A percentile compares a stretch with the other conserved stretches of the same genome.
These are phyloP conservation scores for Nicotiana tabacum DNA, from an alignment of 257 asterid genomes.

Conservation along the genomic window DNA sequence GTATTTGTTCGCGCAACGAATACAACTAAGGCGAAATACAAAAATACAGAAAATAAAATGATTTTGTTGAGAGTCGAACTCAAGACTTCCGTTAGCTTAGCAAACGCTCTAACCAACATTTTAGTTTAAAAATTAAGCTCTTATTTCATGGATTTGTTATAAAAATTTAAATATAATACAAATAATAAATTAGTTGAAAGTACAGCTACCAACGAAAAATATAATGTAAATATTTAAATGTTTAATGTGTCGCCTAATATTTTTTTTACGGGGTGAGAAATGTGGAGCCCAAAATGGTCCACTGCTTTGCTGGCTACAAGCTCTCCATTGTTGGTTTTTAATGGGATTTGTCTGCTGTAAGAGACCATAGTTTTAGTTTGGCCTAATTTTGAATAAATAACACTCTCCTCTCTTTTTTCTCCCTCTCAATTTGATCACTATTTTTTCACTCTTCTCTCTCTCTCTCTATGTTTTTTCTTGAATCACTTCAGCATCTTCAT, in stretches of 20 bases:
- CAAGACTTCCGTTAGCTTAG: conserved; percentile 56
- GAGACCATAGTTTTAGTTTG: conserved; percentile 44
- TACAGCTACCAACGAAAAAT: too few species aligned
- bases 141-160: too few species aligned
- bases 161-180: too few species aligned
- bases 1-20: too few species aligned
- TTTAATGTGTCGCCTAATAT: too few species aligned
- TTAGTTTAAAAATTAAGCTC: too few species aligned
- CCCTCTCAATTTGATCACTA: conserved; percentile 2
- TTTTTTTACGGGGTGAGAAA: too few species aligned
- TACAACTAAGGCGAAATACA: too few species aligned
- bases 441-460: background rate
- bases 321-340: conserved; percentile 72
- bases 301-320: conserved; percentile 75
- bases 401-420: conserved; percentile 14
- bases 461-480: conserved; percentile 10
- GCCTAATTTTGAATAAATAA: conserved; percentile 41
- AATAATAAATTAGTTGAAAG: too few species aligned
- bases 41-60: background rate
- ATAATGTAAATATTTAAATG: too few species aligned
- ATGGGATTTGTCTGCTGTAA: conserved; percentile 75
- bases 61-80: conserved; percentile 81
- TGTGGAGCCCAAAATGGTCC: conserved; percentile 73
- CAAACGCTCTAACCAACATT: too few species aligned
- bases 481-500: conserved; percentile 27